Percentiles rank a stretch among this genome's conserved stretches.
Evolutionary conservation across 2,329 filamentous ascomycete genomes (phyloP).

Genomic region (Cylindrodendrum hubeiense): DNA sequence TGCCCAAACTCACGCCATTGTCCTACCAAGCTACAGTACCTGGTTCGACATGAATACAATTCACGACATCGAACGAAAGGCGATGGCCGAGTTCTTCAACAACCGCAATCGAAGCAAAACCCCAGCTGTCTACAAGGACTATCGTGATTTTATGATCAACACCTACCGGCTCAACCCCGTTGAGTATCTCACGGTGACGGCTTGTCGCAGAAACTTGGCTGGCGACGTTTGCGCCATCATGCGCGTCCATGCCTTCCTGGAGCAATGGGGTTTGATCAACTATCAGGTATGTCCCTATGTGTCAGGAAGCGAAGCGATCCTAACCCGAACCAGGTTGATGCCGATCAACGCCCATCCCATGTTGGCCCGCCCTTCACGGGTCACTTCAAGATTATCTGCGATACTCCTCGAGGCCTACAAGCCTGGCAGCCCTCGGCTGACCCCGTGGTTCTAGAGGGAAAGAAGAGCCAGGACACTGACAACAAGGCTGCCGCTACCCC

Average conservation of each 20-base stretch:
- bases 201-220: slow-evolving; percentile 92
- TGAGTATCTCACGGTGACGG: slow-evolving; percentile 97
- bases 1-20: slow-evolving; percentile 93
- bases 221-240: slow-evolving; percentile 99
- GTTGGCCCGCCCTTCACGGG: slow-evolving; percentile 97
- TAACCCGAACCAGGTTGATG: slow-evolving; percentile 80
- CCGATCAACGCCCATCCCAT: slow-evolving; percentile 93
- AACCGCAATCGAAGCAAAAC: slow-evolving; percentile 98
- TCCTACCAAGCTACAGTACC: slow-evolving; percentile 95
- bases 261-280: slow-evolving; percentile 99
- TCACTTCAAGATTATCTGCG: slow-evolving; percentile 95
- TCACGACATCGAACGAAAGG: slow-evolving; percentile 92
- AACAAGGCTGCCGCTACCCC: slow-evolving; percentile 74
- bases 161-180: slow-evolving; percentile 96
- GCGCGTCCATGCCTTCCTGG: slow-evolving; percentile 96
- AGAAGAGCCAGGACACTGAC: slow-evolving; percentile 77
- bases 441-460: slow-evolving; percentile 73
- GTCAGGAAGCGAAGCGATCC: slow-evolving; percentile 22
- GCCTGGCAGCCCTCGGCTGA: slow-evolving; percentile 93
- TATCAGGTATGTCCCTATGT: slow-evolving; percentile 78
- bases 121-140: slow-evolving; percentile 96
- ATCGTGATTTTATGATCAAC: slow-evolving; percentile 99
- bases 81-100: slow-evolving; percentile 98
- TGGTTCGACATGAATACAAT: slow-evolving; percentile 99
- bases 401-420: slow-evolving; percentile 94